Percentiles rank a stretch among this genome's conserved stretches.
phyloP scores from a whole-genome alignment of 345 rosid species.

The Salix exigua region DNA sequence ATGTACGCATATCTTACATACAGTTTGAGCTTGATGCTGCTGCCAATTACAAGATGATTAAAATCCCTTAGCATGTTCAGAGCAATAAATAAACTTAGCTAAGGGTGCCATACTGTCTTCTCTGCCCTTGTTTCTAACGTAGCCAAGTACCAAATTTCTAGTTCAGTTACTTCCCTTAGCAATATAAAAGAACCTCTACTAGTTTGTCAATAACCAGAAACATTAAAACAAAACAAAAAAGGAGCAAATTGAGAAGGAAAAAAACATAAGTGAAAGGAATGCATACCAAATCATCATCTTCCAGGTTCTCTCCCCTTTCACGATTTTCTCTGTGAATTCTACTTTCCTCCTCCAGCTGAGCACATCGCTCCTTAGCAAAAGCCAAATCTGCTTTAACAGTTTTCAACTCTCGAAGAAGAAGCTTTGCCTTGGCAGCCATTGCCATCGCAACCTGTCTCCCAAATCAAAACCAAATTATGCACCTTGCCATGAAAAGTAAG shows the following conservation, averaged over 20 bases:
- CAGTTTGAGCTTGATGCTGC: neutral
- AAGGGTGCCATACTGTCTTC: neutral
- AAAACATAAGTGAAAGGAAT: neutral
- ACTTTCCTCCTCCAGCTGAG: conserved; percentile 38
- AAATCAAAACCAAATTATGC: conserved; percentile 24
- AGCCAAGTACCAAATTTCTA: neutral
- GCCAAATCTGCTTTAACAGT: conserved; percentile 38
- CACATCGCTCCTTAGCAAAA: conserved; percentile 34
- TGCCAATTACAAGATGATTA: neutral
- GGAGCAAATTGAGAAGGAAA: neutral
- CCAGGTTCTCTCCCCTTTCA: conserved; percentile 25
- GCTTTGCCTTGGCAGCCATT: conserved; percentile 39
- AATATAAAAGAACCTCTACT: neutral
- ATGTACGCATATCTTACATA: neutral
- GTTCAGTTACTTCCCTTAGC: neutral
- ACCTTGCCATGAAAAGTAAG: conserved; percentile 6
- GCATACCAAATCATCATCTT: conserved; percentile 33
- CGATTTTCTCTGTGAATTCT: conserved; percentile 28
- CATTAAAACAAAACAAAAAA: neutral
- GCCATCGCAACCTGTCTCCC: conserved; percentile 44
- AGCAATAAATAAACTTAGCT: neutral
- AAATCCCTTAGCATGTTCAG: neutral
- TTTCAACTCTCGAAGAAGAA: conserved; percentile 34
- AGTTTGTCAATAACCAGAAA: neutral
- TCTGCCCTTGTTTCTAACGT: neutral